Evolutionary conservation across 2,329 filamentous ascomycete genomes (phyloP), one percentile per base, ranked within the genome.

Genomic region (Colletotrichum paranaense): DNA sequence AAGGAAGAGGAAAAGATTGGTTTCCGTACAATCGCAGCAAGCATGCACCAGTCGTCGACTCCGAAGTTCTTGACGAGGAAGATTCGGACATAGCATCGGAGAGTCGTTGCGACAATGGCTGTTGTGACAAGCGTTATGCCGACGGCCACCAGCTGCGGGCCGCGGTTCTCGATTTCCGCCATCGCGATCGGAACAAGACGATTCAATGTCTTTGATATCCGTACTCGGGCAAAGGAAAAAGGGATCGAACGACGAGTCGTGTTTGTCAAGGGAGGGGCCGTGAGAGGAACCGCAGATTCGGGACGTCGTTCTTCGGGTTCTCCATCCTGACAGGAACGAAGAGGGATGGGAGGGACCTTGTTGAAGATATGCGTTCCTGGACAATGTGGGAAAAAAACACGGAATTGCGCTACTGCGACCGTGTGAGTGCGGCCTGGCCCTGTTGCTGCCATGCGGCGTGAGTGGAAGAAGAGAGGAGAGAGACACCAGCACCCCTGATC

Each of bases 21-120:
- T 19, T 49, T 65, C 4, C 76, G 60, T 78, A 83, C 82, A 64
- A 80, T 77, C 19, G 84, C 84, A 28, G 72, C 73, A 1, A 79
- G 52, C 83, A 86, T 86, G 63, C 80, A 78, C 78, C 79, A 83
- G 73, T 85, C 83, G 69, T 85, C 83, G 12, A 80, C 63, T 2
- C 83, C 84, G 76, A 85, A 85, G 35, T 79, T 81, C 74, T 80
- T 83, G 53, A 85, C 80, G 7, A 85, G 72, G 9, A 75, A 75
- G 6, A 79, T 59, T 28, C 83, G 81, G 26, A 82, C 80, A 74
- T 80, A 85, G 53, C 79, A 78, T 70, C 83, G 77, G 16, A 85
- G 75, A 5, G 73, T 1, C 4, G 78, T 78, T 55, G 81, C 74
- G n/a, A 80, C 68, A 22, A 79, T 26, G 3, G 82, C 80, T 16